Conservation (phyloP, 192 early-diverging fungal species). For the Rhizoclosmatium globosum region DNA sequence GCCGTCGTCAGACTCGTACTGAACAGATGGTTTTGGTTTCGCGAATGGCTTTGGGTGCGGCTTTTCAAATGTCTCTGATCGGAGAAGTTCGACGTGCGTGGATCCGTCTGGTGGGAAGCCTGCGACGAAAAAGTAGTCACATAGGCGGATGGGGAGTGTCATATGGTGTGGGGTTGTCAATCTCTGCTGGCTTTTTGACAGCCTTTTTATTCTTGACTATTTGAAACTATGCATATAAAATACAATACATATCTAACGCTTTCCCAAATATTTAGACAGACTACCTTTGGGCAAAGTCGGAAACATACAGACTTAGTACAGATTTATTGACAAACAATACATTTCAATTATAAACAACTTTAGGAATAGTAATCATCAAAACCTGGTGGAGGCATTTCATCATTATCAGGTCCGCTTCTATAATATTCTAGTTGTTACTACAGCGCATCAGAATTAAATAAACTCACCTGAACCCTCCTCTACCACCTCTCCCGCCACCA, state of each 20-base stretch:
- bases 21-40: background rate
- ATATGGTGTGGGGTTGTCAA: background rate
- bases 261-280: no score
- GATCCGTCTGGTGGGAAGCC: slow-evolving; percentile 42
- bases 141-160: slow-evolving; percentile 43
- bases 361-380: slow-evolving; percentile 33
- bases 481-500: slow-evolving; percentile 41
- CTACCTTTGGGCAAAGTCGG: no score
- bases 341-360: no score
- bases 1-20: background rate
- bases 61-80: background rate
- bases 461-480: slow-evolving; percentile 40
- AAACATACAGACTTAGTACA: no score
- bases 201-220: no score
- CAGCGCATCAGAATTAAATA: slow-evolving; percentile 15
- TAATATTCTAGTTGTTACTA: background rate
- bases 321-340: no score
- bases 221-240: no score
- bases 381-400: slow-evolving; percentile 76
- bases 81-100: background rate
- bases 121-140: slow-evolving; percentile 56
- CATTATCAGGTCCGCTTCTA: slow-evolving; percentile 77
- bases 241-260: no score
- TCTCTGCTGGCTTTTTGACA: background rate
- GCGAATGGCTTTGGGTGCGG: background rate